Evolutionary conservation across 768 basidiomycete species (phyloP), one percentile per base, ranked within the genome.

Genomic region (Boletus pseudopeckii): DNA sequence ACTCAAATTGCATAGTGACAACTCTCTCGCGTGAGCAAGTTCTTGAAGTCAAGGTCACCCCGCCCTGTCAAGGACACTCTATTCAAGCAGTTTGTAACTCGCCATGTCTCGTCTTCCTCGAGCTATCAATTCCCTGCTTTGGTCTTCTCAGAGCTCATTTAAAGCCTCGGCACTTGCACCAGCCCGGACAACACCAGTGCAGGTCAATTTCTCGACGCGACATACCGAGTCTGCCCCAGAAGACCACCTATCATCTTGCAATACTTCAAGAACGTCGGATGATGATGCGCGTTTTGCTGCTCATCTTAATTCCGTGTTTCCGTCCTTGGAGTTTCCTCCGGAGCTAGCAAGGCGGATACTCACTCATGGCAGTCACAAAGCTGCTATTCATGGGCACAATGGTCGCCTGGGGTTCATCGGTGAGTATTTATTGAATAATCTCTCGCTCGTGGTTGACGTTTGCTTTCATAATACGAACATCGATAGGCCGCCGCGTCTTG

Each of bases 351-450:
- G 77, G 58, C 82, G 90, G 54, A 77, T 90, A 56, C 73, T 92
- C 58, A 93, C 91, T 3, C 91, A 93, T 65, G 76, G 77, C 7
- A 90, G 88, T 70, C 90, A 90, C 70, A 80, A 75, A 44, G 75
- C 80, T 50, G 85, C 88, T 28, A 57, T 67, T 45, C 69, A 77
- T 48, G 88, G 90, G 2, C 88, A 91, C 66, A 92, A 92, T 61
- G 82, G 79, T 43, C 82, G 82, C 10, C 71, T 88, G 42, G 75
- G 79, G 39, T 93, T 92, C 62, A 76, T 90, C 28, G 91, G 90
- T 88, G 26, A 7, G 55, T 45, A 40, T 33, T 37, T 22, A 22
- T 48, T 45, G 13, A 18, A 11, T 10, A 0, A 18, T 44, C 24
- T 49, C 18, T 37, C 18, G 18, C 45, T 53, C 38, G 18, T 49